A percentile compares a stretch with the other conserved stretches of the same genome.
Evolutionary conservation across 495 filamentous ascomycete species (phyloP).

Genomic region (Aspergillus heteromorphus): DNA sequence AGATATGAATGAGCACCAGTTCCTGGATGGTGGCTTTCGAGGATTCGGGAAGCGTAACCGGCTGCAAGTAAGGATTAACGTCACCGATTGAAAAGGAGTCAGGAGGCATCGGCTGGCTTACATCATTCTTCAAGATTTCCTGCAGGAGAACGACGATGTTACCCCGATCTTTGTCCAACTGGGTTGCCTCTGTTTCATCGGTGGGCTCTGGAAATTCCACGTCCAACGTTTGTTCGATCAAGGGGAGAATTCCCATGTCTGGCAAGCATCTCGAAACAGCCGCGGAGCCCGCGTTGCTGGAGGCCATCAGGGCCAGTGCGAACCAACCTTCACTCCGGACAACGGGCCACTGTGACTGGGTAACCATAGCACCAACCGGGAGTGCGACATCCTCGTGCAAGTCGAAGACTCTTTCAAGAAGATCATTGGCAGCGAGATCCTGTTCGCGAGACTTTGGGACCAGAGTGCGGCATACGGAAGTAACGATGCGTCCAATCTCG

Average conservation of each 20-base stretch:
- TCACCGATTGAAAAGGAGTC: neutral
- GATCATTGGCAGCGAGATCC: constrained; percentile 12
- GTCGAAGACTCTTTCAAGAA: constrained; percentile 47
- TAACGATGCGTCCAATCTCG: constrained; percentile 64
- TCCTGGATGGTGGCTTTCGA: constrained; percentile 25
- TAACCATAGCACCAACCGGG: constrained; percentile 57
- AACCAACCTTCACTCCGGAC: constrained; percentile 71
- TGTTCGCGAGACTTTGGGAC: constrained; percentile 32
- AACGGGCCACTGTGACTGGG: constrained; percentile 63
- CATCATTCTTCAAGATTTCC: constrained; percentile 50
- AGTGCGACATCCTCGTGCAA: constrained; percentile 46
- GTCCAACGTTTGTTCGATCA: constrained; percentile 48
- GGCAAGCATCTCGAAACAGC: constrained; percentile 47
- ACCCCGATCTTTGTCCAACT: constrained; percentile 49
- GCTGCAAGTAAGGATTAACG: constrained; percentile 20
- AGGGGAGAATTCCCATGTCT: constrained; percentile 37
- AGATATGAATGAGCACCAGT: constrained; percentile 23
- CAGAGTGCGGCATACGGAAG: constrained; percentile 59
- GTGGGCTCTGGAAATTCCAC: constrained; percentile 18
- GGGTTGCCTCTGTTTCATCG: constrained; percentile 22
- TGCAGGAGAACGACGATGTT: constrained; percentile 60
- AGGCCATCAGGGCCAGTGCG: constrained; percentile 66
- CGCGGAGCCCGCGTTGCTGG: constrained; percentile 40
- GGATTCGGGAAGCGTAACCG: constrained; percentile 22
- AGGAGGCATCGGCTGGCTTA: constrained; percentile 19